Base-by-base conservation (phyloP, 768 basidiomycete species). In the Scleroderma citrinum region DNA sequence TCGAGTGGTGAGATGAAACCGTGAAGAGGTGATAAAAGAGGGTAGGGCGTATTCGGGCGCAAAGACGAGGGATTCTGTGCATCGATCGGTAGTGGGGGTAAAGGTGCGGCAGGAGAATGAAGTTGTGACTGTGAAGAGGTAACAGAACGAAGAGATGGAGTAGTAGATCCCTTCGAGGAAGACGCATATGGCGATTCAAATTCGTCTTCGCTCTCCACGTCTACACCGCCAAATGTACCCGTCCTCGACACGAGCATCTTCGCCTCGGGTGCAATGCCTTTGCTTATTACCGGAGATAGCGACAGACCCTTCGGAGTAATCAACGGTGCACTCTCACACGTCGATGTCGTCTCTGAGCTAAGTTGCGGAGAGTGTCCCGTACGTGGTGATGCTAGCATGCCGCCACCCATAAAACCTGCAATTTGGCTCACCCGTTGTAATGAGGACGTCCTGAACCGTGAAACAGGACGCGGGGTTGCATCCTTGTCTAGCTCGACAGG, bases 1-100 rank as follows among this genome's bases (percentile, higher is more conserved):
- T 89, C 78, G 17, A 78, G 64, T 1, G 81, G 76, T 54, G 83
- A 76, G 56, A 91, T 84, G 61, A 81, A 86, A 23, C 76, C 73
- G 40, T 55, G 52, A 74, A 77, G 20, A 83, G 68, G 43, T 19
- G 43, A 29, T 26, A 44, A 44, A 12, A 44, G 43, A 30, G 43
- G 43, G 30, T 44, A 29, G 20, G 17, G 31, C 12, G 21, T 19
- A 31, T 17, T 12, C 13, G 34, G 12, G 4, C n/a, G 12, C 13
- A 13, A 3, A 32, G 31, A 12, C 16, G 23, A 88, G 76, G 14
- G 83, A 72, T 13, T 70, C 72, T 1, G 40, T 7, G 13, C 5
- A 4, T 4, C 23, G 13, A 78, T 69, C 83, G 83, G 85, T 10
- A 78, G 79, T 3, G 34, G 24, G 74, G 75, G 58, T 84, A 83